These are phyloP conservation scores for Hypholoma sublateritium DNA, from an alignment of 768 basidiomycete genomes.

Conservation along the genomic window DNA sequence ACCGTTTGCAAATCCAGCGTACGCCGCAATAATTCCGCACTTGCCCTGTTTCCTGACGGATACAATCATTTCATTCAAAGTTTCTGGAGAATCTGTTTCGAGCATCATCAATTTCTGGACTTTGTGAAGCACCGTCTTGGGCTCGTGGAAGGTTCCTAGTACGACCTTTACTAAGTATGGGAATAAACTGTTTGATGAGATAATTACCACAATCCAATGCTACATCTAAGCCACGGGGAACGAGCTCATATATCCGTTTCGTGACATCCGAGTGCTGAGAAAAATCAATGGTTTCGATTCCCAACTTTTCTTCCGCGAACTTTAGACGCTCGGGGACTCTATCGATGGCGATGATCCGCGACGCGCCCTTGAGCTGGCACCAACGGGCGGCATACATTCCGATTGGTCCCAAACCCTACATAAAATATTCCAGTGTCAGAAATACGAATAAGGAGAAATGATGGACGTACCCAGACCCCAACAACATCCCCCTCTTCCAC, in stretches of 20 bases:
- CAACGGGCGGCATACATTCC: slow-evolving; percentile 62
- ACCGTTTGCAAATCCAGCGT: slow-evolving; percentile 65
- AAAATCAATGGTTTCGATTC: slow-evolving; percentile 62
- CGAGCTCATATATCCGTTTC: slow-evolving; percentile 56
- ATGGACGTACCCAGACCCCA: slow-evolving; percentile 59
- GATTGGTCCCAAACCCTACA: slow-evolving; percentile 64
- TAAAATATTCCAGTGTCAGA: background rate
- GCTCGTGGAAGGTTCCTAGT: slow-evolving; percentile 65
- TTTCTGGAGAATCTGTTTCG: slow-evolving; percentile 75
- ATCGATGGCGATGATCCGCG: slow-evolving; percentile 73
- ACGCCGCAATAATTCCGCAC: slow-evolving; percentile 67
- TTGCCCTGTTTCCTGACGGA: slow-evolving; percentile 55
- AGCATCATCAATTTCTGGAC: slow-evolving; percentile 69
- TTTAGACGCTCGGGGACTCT: slow-evolving; percentile 43
- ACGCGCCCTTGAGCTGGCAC: slow-evolving; percentile 67
- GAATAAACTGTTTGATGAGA: background rate
- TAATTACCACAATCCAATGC: slow-evolving; percentile 49
- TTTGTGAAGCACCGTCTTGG: slow-evolving; percentile 64
- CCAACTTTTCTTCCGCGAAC: slow-evolving; percentile 45
- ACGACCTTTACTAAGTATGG: background rate
- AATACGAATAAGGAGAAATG: background rate
- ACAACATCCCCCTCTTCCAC: slow-evolving; percentile 73
- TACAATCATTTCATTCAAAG: slow-evolving; percentile 47
- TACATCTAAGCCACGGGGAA: slow-evolving; percentile 65
- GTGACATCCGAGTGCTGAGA: slow-evolving; percentile 47